phyloP scores from a whole-genome alignment of 768 basidiomycete species.

The Tylopilus sp. region DNA sequence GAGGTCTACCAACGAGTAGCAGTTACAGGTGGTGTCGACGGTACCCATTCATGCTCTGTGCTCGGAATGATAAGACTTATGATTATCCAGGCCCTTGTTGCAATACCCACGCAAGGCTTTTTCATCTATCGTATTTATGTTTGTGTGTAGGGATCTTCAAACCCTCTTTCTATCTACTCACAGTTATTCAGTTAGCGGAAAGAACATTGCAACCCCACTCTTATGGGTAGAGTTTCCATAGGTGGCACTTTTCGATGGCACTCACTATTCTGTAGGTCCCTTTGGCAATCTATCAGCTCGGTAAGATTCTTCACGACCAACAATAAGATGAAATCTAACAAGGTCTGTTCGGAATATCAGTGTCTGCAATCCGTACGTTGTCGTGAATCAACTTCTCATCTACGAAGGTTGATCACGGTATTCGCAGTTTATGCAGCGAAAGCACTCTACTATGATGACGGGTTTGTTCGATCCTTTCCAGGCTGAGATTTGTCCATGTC shows the following conservation, averaged over 20 bases:
- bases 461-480: slow-evolving; percentile 1
- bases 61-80: background rate
- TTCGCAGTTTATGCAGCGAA: slow-evolving; percentile 4
- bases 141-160: background rate
- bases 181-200: background rate
- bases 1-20: background rate
- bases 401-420: background rate
- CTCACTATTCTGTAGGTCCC: background rate
- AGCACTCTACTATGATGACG: background rate
- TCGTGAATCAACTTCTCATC: background rate
- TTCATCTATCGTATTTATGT: background rate
- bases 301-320: background rate
- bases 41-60: background rate
- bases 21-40: slow-evolving; percentile 4
- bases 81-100: background rate
- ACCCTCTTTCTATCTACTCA: background rate
- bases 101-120: background rate
- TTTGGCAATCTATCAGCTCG: slow-evolving; percentile 4
- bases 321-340: background rate
- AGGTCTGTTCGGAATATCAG: background rate
- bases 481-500: background rate
- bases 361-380: background rate
- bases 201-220: background rate
- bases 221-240: background rate
- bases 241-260: background rate